phyloP scores from a whole-genome alignment of 768 basidiomycete genomes.

The Kwoniella sp. region DNA sequence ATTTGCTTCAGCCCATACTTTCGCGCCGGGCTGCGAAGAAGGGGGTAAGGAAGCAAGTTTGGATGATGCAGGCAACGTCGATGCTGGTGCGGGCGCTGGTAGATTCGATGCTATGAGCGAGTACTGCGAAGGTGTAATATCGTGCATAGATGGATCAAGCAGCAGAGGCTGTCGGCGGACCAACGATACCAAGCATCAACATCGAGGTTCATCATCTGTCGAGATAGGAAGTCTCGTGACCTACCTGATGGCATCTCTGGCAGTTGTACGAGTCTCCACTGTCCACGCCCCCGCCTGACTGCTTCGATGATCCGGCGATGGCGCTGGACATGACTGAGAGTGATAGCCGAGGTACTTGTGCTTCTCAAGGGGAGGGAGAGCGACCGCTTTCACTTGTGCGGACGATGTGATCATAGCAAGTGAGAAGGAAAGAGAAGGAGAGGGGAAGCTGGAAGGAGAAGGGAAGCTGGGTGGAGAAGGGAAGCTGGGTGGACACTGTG shows the following conservation, averaged over 20 bases:
- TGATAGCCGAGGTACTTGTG: too few species aligned
- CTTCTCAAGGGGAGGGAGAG: too few species aligned
- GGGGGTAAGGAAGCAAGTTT: conserved; percentile 57
- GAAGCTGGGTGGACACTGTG: too few species aligned
- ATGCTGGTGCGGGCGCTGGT: conserved; percentile 56
- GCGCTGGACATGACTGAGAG: neutral
- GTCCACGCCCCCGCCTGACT: neutral
- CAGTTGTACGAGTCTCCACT: conserved; percentile 30
- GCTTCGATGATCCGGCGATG: neutral
- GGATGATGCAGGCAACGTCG: conserved; percentile 55
- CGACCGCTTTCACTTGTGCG: too few species aligned
- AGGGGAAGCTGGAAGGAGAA: too few species aligned
- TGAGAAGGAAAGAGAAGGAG: too few species aligned
- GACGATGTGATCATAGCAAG: too few species aligned
- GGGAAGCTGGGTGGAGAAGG: too few species aligned
- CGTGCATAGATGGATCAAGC: conserved; percentile 88
- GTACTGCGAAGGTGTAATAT: conserved; percentile 81
- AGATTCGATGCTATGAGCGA: conserved; percentile 80
- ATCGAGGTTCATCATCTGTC: too few species aligned
- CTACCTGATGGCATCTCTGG: conserved; percentile 50
- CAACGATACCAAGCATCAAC: conserved; percentile 7
- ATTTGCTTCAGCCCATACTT: conserved; percentile 40
- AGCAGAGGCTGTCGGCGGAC: conserved; percentile 67
- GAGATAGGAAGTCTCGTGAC: neutral
- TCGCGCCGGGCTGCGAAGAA: conserved; percentile 54